Evolutionary conservation across 2,329 filamentous ascomycete genomes (phyloP).

Genomic region (Sclerotinia borealis): DNA sequence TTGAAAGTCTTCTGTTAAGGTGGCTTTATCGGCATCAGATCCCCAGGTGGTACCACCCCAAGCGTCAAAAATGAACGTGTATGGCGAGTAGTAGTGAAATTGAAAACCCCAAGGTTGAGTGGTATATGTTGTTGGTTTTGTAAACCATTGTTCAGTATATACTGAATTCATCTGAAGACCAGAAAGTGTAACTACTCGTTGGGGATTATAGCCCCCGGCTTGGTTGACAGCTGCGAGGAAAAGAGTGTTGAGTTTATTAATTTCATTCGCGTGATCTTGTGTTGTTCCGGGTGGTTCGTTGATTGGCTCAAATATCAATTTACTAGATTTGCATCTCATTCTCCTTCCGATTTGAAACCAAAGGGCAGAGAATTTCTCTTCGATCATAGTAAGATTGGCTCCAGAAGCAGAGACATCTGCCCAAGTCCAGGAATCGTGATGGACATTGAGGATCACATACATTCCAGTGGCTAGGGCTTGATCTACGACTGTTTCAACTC

Average conservation of each 20-base stretch:
- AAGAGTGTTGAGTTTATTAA: constrained; percentile 51
- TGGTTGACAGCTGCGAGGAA: constrained; percentile 49
- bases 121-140: constrained; percentile 41
- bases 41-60: constrained; percentile 59
- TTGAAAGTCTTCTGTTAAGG: constrained; percentile 44
- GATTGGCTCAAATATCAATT: constrained; percentile 52
- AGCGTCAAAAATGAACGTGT: constrained; percentile 42
- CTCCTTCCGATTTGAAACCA: constrained; percentile 53
- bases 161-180: constrained; percentile 45
- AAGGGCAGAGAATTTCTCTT: constrained; percentile 49
- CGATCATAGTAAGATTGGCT: constrained; percentile 46
- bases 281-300: constrained; percentile 52
- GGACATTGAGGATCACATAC: constrained; percentile 51
- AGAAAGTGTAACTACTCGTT: constrained; percentile 50
- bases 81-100: constrained; percentile 56
- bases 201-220: constrained; percentile 48
- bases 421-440: constrained; percentile 56
- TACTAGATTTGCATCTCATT: constrained; percentile 47
- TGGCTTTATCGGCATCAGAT: constrained; percentile 45
- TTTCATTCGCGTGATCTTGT: constrained; percentile 41
- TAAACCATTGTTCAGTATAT: constrained; percentile 51
- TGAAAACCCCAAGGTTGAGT: constrained; percentile 53
- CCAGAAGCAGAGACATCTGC: constrained; percentile 42
- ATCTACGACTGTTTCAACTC: constrained; percentile 52
- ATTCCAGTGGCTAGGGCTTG: constrained; percentile 46